Evolutionary conservation across 495 filamentous ascomycete genomes (phyloP), one percentile per base, ranked within the genome.

Genomic region (Penicillium lagena): DNA sequence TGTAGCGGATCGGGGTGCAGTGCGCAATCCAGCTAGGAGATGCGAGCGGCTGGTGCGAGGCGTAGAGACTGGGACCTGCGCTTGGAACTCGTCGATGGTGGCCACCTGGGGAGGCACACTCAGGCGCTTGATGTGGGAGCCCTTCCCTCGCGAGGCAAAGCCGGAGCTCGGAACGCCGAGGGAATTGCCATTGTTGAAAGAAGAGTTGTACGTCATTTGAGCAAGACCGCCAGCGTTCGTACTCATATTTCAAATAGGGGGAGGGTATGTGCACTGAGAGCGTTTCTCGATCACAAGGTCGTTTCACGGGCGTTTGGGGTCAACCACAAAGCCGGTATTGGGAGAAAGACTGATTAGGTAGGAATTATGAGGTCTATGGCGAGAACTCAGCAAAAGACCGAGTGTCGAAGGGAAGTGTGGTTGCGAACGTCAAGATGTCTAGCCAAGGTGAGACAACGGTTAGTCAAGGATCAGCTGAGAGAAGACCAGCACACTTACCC

Each of bases 181-280:
- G 51, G 73, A 75, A 49, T 57, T 59, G 62, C 80, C 81, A 70
- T 78, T 76, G 64, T 77, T 73, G 64, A 78, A 76, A 59, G 79
- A 73, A 54, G 73, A 85, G 72, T 86, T 85, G 78, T 91, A 94
- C 67, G 88, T 85, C 94, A 98, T 97, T 77, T 95, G 93, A 90
- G 91, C 85, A 77, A 96, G 88, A 90, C 90, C 89, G 79, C 90
- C 93, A 79, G 90, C 82, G 90, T 95, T 85, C 82, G 95, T 93
- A 78, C 85, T 89, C 86, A 83, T 73, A 56, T 42, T 39, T 43
- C 49, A 33, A 44, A 44, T 30, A 46, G 55, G 35, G 52, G 52
- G 50, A 44, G 43, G 46, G 37, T 67, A 71, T 70, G 64, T 68
- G 67, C 63, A 66, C 60, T 30, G 47, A 48, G 51, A 42, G 35